These are phyloP conservation scores for Hericium coralloides DNA, from an alignment of 768 basidiomycete species.

Conservation along the genomic window DNA sequence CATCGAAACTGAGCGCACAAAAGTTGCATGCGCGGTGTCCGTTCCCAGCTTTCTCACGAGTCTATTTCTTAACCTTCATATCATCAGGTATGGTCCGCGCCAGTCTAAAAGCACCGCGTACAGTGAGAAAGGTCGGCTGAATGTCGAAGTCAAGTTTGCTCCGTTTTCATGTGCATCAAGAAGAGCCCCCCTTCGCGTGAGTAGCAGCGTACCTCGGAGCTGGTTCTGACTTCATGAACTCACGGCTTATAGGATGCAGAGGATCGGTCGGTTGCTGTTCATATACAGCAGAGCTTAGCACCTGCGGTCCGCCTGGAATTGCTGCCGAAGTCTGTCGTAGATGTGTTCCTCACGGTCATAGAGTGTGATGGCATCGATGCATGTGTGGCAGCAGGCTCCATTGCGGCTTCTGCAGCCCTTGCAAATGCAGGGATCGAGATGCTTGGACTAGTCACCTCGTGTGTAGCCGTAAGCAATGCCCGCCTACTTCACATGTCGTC, in stretches of 20 bases:
- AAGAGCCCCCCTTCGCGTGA: constrained; percentile 79
- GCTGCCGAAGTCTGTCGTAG: constrained; percentile 91
- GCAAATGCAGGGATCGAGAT: constrained; percentile 93
- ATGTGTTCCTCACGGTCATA: constrained; percentile 83
- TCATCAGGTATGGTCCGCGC: constrained; percentile 68
- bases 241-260: constrained; percentile 71
- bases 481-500: background rate
- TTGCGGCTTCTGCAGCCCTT: constrained; percentile 85
- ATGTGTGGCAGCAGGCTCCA: constrained; percentile 76
- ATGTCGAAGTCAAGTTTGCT: constrained; percentile 94
- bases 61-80: background rate
- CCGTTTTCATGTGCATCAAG: constrained; percentile 81
- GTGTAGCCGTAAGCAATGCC: constrained; percentile 51
- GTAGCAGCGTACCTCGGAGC: constrained; percentile 17
- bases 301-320: constrained; percentile 82
- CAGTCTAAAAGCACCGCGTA: constrained; percentile 76
- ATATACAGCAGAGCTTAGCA: constrained; percentile 78
- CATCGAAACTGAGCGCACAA: constrained; percentile 85
- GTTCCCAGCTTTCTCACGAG: constrained; percentile 8
- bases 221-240: background rate
- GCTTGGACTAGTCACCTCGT: constrained; percentile 79
- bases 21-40: constrained; percentile 94
- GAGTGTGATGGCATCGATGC: constrained; percentile 91
- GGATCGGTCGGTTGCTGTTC: constrained; percentile 74
- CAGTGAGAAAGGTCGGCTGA: constrained; percentile 81